Percentiles rank a stretch among this genome's conserved stretches.
These are phyloP conservation scores for Aphanomyces euteiches DNA, from an alignment of 352 stramenopile species.

Conservation along the genomic window DNA sequence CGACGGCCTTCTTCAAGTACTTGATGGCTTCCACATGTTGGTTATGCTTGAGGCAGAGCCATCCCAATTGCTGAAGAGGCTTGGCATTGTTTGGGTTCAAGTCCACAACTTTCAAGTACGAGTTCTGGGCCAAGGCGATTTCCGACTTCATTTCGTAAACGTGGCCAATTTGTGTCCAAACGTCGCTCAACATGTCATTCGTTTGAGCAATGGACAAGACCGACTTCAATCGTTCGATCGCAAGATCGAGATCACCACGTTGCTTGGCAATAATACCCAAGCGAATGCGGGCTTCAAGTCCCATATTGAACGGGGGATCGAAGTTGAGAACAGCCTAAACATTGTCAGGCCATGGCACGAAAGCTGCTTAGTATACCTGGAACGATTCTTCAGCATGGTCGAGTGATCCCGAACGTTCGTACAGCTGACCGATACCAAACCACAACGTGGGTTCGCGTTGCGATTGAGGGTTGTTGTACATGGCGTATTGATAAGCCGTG, in stretches of 20 bases:
- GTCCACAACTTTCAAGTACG: constrained; percentile 79
- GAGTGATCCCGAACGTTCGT: constrained; percentile 75
- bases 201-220: constrained; percentile 77
- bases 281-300: constrained; percentile 81
- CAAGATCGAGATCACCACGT: constrained; percentile 71
- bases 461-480: constrained; percentile 87
- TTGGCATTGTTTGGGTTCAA: constrained; percentile 83
- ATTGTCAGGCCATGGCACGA: background rate
- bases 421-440: constrained; percentile 85
- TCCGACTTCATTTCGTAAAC: constrained; percentile 85
- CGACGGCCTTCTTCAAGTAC: constrained; percentile 79
- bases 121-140: constrained; percentile 70
- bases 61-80: constrained; percentile 76
- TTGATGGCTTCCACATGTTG: constrained; percentile 80
- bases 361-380: constrained; percentile 33
- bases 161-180: constrained; percentile 85
- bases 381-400: constrained; percentile 85
- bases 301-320: constrained; percentile 85
- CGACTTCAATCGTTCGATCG: constrained; percentile 77
- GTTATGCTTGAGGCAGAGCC: constrained; percentile 81
- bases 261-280: constrained; percentile 84
- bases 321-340: constrained; percentile 64
- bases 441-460: constrained; percentile 85
- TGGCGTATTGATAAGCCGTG: constrained; percentile 84
- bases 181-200: constrained; percentile 81